Base-by-base conservation (phyloP, 2,329 filamentous ascomycete species). In the Calonectria ilicicola region DNA sequence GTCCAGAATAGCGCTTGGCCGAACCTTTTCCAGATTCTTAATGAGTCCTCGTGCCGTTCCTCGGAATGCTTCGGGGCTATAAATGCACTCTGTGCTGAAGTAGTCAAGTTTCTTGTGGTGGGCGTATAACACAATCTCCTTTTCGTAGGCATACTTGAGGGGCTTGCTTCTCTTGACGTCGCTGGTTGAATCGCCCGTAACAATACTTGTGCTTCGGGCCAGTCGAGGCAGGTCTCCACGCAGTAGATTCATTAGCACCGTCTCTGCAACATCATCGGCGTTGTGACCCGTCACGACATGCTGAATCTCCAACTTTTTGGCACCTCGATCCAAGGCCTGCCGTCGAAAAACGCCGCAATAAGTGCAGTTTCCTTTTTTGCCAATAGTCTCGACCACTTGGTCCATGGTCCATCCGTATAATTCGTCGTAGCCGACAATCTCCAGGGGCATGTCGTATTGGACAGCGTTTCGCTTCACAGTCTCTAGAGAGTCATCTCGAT, bases 391-490 rank as follows among this genome's bases (percentile, higher is more conserved):
- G 5, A 99, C 97, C 12, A 99, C 97, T 81, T 98, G 95, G 81
- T 99, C 97, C 97, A 99, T 99, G 1, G 96, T 98, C 97, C 97
- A 99, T 10, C 96, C 97, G 82, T 99, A 99, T 12, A 99, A 87
- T 80, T 98, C 94, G 67, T 93, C 93, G 80, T 99, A 99, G 63
- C 96, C 95, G 63, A 99, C 91, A 69, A 99, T 98, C 78, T 95
- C 94, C 62, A 99, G 86, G 0, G 94, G 92, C 93, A 99, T 97
- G 1, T 93, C 92, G 84, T 98, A 98, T 83, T 98, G 95, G 15
- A 90, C 83, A 0, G 96, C 94, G 83, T 99, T 98, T 72, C 96
- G 89, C 88, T 98, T 98, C 56, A 99, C 97, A 0, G 97, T 98
- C 85, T 98, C 96, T 21, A 99, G 87, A 62, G 94, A 97, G 84